A percentile compares a stretch with the other conserved stretches of the same genome.
These are phyloP conservation scores for Dendrocalamus latiflorus DNA, from an alignment of 202 grass and related monocot genomes.

Conservation along the genomic window DNA sequence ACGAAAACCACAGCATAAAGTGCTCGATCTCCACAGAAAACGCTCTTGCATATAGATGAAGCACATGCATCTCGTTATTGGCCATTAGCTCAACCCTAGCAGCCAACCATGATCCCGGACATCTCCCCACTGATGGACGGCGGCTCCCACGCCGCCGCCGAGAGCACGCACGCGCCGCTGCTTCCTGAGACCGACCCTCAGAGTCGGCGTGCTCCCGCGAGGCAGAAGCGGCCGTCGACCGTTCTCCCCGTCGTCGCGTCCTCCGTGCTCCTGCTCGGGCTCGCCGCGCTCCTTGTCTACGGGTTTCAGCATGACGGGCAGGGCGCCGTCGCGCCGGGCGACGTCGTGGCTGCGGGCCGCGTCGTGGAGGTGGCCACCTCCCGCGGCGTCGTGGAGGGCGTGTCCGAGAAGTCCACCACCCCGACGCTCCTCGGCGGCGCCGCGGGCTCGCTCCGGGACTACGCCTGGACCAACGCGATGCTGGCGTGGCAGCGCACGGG, in stretches of 20 bases:
- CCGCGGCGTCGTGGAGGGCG: constrained; percentile 46
- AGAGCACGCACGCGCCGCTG: not conserved
- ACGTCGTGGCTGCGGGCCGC: too few relatives aligned
- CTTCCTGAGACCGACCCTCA: constrained; percentile 40
- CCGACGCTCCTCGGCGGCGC: constrained; percentile 26
- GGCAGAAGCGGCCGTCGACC: not conserved
- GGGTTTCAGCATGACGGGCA: not conserved
- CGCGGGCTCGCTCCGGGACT: not conserved
- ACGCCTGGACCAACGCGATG: constrained; percentile 75
- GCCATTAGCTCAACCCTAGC: not conserved
- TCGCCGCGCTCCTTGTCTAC: constrained; percentile 10
- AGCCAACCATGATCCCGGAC: not conserved
- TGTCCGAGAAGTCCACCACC: constrained; percentile 69
- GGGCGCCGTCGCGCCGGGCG: not conserved
- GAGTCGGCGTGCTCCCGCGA: not conserved
- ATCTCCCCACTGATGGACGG: constrained; percentile 27
- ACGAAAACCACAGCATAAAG: not conserved
- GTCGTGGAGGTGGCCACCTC: constrained; percentile 23
- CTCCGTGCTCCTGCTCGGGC: constrained; percentile 37
- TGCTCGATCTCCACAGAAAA: too few relatives aligned
- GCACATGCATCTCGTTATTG: not conserved
- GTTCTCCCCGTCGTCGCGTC: constrained; percentile 32
- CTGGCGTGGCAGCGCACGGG: constrained; percentile 86
- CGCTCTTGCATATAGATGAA: not conserved
- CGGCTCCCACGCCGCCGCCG: not conserved